Base-by-base conservation (phyloP, 805 yeast genomes). In the Suhomyces prunicola region DNA sequence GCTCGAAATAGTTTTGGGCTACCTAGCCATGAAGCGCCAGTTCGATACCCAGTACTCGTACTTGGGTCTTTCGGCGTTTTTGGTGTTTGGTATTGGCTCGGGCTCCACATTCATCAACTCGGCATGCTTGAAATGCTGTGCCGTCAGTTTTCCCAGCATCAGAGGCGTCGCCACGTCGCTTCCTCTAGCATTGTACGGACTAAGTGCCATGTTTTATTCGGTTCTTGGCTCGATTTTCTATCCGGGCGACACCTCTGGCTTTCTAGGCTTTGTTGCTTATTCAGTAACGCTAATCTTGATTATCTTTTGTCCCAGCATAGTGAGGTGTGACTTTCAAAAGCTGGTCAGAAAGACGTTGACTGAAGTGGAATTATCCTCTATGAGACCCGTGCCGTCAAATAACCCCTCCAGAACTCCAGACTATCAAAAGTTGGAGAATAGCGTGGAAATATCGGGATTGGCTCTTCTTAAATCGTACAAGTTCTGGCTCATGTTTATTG, bases 161-260 rank as follows among this genome's bases (percentile, higher is more conserved):
- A 69, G 89, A 51, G 96, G 94, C 2, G 74, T 87, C 8, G 92
- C 94, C 4, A 85, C 94, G 0, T 82, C 90, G 0, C 73, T 87
- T 44, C 91, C 93, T 2, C 76, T 87, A 65, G 85, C 92, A 1
- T 79, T 87, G 45, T 87, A 85, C 65, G 96, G 96, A 0, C 75
- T 86, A 13, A 82, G 88, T 64, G 94, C 94, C 4, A 77, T 86
- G 60, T 76, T 85, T 48, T 85, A 81, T 63, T 85, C 91, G 1
- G 72, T 79, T 1, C 60, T 83, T 22, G 86, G 85, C 1, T 69
- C 81, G 9, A 57, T 73, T 13, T 72, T 83, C 52, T 83, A 70
- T 54, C 81, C 86, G 0, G 85, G 86, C 2, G 81, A 83, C 54
- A 85, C 90, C 0, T 75, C 77, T 15, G 77, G 73, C 6, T 81